phyloP scores from a whole-genome alignment of 345 rosid genomes.

The Rhodomyrtus tomentosa region DNA sequence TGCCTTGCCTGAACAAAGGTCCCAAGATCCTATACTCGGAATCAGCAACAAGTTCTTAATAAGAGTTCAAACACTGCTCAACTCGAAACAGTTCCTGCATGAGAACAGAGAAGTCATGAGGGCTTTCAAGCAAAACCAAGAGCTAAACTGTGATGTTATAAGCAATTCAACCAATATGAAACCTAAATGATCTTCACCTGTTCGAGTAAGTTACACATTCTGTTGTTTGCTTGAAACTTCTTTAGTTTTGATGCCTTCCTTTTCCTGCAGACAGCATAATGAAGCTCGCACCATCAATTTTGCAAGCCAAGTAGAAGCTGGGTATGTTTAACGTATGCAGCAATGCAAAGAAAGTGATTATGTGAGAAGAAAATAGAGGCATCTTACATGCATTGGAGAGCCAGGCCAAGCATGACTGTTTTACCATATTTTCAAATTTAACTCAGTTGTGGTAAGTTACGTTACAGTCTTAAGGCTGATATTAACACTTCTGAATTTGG shows the following conservation, averaged over 20 bases:
- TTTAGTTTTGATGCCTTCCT: constrained; percentile 28
- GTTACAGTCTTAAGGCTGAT: not conserved
- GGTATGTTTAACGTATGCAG: not conserved
- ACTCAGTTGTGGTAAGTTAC: not conserved
- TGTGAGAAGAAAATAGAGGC: not conserved
- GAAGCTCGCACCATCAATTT: not conserved
- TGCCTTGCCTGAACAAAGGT: not conserved
- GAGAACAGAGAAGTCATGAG: not conserved
- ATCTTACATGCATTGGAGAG: not conserved
- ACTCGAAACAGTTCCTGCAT: not conserved
- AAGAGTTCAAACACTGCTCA: not conserved
- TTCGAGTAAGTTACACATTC: constrained; percentile 25
- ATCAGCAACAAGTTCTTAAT: not conserved
- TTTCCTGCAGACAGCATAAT: constrained; percentile 25
- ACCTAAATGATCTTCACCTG: not conserved
- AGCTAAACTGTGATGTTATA: not conserved
- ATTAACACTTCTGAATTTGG: not conserved
- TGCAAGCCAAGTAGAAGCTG: not conserved
- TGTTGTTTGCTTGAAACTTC: constrained; percentile 35
- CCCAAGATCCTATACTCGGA: not conserved
- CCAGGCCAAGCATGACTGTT: not conserved
- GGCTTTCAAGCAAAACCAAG: not conserved
- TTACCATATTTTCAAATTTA: not conserved
- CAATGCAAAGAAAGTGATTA: not conserved
- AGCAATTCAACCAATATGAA: not conserved